Evolutionary conservation across 1,284 basidiomycete genomes (phyloP).

Genomic region (Papiliotrema flavescens): DNA sequence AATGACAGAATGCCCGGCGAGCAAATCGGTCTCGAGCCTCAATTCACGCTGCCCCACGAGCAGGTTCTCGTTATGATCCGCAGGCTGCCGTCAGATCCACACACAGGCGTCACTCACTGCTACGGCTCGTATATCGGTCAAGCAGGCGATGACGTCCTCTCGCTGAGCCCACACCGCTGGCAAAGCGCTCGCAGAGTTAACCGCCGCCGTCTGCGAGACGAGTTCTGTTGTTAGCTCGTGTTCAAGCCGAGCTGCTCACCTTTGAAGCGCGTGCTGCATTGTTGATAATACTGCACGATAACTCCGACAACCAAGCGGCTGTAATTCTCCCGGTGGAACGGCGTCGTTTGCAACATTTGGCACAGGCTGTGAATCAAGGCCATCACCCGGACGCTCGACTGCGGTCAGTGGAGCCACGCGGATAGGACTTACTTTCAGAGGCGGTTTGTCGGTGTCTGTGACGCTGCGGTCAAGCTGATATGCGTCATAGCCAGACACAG

Average conservation of each 20-base stretch:
- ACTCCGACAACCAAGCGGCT: constrained; percentile 91
- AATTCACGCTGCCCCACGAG: constrained; percentile 67
- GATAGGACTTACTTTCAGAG: constrained; percentile 60
- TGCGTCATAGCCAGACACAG: constrained; percentile 76
- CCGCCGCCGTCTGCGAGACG: constrained; percentile 11
- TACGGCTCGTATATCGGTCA: constrained; percentile 53
- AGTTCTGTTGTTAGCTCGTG: constrained; percentile 18
- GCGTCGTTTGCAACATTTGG: constrained; percentile 86
- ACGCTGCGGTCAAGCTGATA: constrained; percentile 56
- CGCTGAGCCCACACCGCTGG: constrained; percentile 83
- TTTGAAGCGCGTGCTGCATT: constrained; percentile 83
- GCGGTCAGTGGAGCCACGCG: constrained; percentile 1
- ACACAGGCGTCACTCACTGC: constrained; percentile 14
- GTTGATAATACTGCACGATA: constrained; percentile 93
- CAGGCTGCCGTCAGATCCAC: constrained; percentile 12
- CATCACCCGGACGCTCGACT: constrained; percentile 81
- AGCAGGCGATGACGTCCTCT: constrained; percentile 68
- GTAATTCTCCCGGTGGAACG: constrained; percentile 93
- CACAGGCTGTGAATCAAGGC: constrained; percentile 89
- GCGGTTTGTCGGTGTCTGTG: constrained; percentile 27
- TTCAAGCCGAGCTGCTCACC: constrained; percentile 28
- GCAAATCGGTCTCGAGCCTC: constrained; percentile 65
- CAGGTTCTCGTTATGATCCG: constrained; percentile 19
- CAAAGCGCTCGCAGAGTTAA: constrained; percentile 47
- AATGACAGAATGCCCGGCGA: constrained; percentile 56